phyloP scores from a whole-genome alignment of 768 basidiomycete species.

The Trametes coccinea region DNA sequence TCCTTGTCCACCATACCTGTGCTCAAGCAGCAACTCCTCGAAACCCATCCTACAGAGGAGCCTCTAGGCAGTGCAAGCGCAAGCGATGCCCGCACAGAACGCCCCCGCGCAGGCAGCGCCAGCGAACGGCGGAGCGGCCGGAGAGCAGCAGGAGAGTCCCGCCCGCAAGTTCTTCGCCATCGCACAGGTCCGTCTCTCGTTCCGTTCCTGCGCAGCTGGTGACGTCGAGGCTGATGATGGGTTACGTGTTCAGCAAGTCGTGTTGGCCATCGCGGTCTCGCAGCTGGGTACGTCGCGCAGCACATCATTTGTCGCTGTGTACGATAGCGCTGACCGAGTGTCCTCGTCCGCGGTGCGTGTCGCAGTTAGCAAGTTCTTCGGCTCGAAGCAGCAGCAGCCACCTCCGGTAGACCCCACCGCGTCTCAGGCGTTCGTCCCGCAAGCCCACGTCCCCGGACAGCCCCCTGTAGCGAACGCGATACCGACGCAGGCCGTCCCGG shows the following conservation, averaged over 20 bases:
- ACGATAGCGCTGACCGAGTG: not conserved
- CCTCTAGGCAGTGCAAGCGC: slow-evolving; percentile 6
- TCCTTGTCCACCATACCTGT: not conserved
- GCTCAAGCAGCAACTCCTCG: not conserved
- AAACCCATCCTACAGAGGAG: not conserved
- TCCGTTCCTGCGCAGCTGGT: not conserved
- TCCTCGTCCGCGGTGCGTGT: slow-evolving; percentile 13
- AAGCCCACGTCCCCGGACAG: slow-evolving; percentile 15
- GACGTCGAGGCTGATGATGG: not conserved
- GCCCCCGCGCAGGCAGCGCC: slow-evolving; percentile 23
- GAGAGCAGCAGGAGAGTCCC: slow-evolving; percentile 38
- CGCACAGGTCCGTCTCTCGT: slow-evolving; percentile 41
- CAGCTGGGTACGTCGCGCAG: slow-evolving; percentile 53
- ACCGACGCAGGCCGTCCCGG: slow-evolving; percentile 53
- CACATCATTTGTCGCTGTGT: not conserved
- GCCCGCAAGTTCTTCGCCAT: slow-evolving; percentile 39
- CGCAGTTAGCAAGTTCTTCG: slow-evolving; percentile 48
- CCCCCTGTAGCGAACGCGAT: slow-evolving; percentile 39
- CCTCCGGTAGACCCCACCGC: slow-evolving; percentile 10
- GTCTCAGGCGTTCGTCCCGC: slow-evolving; percentile 12
- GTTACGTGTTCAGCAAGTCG: slow-evolving; percentile 53
- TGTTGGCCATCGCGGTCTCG: slow-evolving; percentile 64
- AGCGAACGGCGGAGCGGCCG: slow-evolving; percentile 25
- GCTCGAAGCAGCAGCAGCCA: slow-evolving; percentile 34
- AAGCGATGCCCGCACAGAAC: slow-evolving; percentile 25